Evolutionary conservation across 331 rosid genomes (phyloP).

Genomic region (Ulmus americana): DNA sequence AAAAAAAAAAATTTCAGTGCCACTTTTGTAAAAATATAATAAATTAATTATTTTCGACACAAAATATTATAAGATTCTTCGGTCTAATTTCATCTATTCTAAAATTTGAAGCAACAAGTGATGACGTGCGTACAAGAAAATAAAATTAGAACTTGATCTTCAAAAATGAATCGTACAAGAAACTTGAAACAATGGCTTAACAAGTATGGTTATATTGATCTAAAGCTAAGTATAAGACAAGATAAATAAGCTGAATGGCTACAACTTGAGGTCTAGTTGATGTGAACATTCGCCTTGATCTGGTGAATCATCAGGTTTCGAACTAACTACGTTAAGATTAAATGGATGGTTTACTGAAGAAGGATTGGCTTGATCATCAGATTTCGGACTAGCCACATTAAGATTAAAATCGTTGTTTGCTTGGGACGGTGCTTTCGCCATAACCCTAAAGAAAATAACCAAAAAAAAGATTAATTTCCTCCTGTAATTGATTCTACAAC

Average conservation of each 20-base stretch:
- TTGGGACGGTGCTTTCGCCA: slow-evolving; percentile 67
- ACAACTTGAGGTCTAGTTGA: slow-evolving; percentile 64
- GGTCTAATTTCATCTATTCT: too few relatives aligned
- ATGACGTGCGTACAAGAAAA: too few relatives aligned
- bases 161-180: too few relatives aligned
- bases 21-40: too few relatives aligned
- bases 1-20: too few relatives aligned
- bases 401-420: slow-evolving; percentile 30
- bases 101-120: too few relatives aligned
- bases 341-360: too few relatives aligned
- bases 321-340: slow-evolving; percentile 15
- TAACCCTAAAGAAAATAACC: slow-evolving; percentile 39
- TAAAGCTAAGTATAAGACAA: slow-evolving; percentile 25
- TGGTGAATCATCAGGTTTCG: neutral
- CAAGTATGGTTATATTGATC: neutral
- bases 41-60: too few relatives aligned
- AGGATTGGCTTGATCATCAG: slow-evolving; percentile 35
- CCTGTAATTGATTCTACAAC: too few relatives aligned
- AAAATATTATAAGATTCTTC: too few relatives aligned
- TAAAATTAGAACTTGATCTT: too few relatives aligned
- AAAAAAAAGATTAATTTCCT: neutral
- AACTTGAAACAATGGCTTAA: neutral
- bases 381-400: slow-evolving; percentile 22
- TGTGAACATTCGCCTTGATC: slow-evolving; percentile 38
- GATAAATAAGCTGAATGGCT: slow-evolving; percentile 17